Conservation (phyloP, 257 asterid species). For the Scutellaria galericulata region DNA sequence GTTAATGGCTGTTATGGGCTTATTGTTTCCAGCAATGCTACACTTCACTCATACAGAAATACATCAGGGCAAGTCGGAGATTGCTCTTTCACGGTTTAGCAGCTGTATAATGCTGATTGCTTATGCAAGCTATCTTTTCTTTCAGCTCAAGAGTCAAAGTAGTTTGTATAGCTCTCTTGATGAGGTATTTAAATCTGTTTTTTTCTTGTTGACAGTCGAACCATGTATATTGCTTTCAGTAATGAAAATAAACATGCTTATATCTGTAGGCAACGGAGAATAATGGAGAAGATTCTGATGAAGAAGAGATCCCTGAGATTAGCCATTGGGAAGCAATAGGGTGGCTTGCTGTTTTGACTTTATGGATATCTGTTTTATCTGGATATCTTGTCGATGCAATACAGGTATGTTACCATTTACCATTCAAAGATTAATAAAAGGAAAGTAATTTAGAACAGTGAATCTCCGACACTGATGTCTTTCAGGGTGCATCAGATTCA, state of each 20-base stretch:
- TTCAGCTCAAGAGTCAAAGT: conserved; percentile 87
- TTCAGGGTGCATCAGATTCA: conserved; percentile 90
- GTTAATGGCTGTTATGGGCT: conserved; percentile 98
- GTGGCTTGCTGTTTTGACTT: conserved; percentile 88
- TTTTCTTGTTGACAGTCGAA: not conserved
- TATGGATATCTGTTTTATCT: conserved; percentile 90
- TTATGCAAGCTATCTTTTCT: conserved; percentile 89
- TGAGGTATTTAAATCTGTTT: conserved; percentile 50
- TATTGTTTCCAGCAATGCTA: conserved; percentile 92
- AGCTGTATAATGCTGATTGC: conserved; percentile 95
- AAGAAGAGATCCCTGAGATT: conserved; percentile 80
- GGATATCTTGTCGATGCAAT: conserved; percentile 97
- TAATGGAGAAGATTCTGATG: conserved; percentile 55
- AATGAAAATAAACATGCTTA: no score
- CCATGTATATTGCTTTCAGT: no score
- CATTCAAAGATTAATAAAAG: no score
- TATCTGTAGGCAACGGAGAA: conserved; percentile 56
- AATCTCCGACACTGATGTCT: no score
- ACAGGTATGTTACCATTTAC: conserved; percentile 51
- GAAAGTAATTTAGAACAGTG: no score
- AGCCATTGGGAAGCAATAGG: conserved; percentile 84
- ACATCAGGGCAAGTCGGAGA: conserved; percentile 85
- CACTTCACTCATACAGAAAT: conserved; percentile 90
- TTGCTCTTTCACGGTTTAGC: conserved; percentile 92
- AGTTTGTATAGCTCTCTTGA: conserved; percentile 57